phyloP scores from a whole-genome alignment of 164 flowering plant genomes.

The Berberis vulgaris region DNA sequence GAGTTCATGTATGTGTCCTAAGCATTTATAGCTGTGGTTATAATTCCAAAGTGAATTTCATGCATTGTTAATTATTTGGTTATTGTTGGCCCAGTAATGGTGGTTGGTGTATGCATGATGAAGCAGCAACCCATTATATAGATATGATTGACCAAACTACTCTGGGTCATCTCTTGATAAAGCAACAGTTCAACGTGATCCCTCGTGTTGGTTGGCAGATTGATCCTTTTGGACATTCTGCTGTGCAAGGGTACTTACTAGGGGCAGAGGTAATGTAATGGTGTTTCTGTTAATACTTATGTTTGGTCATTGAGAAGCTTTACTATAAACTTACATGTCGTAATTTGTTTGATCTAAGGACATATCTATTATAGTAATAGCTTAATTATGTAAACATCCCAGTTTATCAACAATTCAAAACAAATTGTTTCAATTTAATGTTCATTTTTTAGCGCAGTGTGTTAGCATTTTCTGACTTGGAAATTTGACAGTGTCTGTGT shows the following conservation, averaged over 20 bases:
- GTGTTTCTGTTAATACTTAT: not conserved
- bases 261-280: conserved; percentile 60
- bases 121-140: conserved; percentile 76
- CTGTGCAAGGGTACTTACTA: conserved; percentile 86
- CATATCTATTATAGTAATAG: not conserved
- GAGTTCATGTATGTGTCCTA: conserved; percentile 60
- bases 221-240: conserved; percentile 95
- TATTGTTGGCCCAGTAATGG: conserved; percentile 57
- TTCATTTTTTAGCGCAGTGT: no score
- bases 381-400: no score
- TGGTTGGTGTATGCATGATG: conserved; percentile 98
- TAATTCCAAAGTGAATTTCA: not conserved
- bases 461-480: not conserved
- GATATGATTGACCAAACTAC: conserved; percentile 98
- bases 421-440: no score
- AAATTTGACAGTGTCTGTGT: not conserved
- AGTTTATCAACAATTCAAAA: no score
- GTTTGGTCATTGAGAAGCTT: not conserved
- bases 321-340: not conserved
- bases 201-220: conserved; percentile 97
- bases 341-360: no score
- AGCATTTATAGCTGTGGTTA: not conserved
- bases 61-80: conserved; percentile 5
- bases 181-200: conserved; percentile 49
- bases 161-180: conserved; percentile 64